phyloP scores from a whole-genome alignment of 2,329 filamentous ascomycete species.

The Penicillium sp. region DNA sequence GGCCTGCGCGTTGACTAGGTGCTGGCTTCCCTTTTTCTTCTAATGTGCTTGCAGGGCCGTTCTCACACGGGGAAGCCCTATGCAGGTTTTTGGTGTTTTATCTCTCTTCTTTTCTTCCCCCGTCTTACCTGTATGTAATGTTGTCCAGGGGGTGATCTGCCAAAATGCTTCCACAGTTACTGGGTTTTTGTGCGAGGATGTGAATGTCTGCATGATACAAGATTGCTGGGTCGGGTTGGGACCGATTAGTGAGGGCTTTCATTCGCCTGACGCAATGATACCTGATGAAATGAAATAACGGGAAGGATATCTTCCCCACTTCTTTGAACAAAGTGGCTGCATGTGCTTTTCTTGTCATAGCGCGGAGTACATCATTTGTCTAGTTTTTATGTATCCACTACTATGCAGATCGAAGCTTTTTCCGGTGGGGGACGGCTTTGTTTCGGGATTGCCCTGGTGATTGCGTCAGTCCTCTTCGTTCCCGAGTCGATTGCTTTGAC shows the following conservation, averaged over 20 bases:
- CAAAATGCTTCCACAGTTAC: slow-evolving; percentile 12
- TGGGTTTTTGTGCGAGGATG: slow-evolving; percentile 17
- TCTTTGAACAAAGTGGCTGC: neutral
- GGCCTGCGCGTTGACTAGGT: neutral
- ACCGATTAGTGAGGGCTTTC: neutral
- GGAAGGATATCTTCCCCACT: neutral
- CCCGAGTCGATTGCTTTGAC: neutral
- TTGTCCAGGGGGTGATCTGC: slow-evolving; percentile 20
- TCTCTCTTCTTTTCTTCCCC: slow-evolving; percentile 5
- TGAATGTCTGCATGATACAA: slow-evolving; percentile 25
- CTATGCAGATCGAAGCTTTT: neutral
- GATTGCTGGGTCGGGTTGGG: slow-evolving; percentile 17
- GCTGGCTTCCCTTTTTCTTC: slow-evolving; percentile 7
- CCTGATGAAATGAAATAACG: slow-evolving; percentile 23
- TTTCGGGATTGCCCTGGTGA: neutral
- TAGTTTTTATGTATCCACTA: neutral
- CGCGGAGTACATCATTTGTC: neutral
- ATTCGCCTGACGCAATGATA: slow-evolving; percentile 20
- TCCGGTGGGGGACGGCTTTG: slow-evolving; percentile 1
- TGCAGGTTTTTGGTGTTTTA: neutral
- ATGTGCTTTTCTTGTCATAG: neutral
- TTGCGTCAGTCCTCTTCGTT: neutral
- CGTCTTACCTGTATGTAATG: slow-evolving; percentile 32
- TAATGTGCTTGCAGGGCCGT: slow-evolving; percentile 3
- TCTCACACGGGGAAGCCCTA: neutral